Evolutionary conservation across 2,329 filamentous ascomycete genomes (phyloP).

Genomic region (Colletotrichum tropicicola): DNA sequence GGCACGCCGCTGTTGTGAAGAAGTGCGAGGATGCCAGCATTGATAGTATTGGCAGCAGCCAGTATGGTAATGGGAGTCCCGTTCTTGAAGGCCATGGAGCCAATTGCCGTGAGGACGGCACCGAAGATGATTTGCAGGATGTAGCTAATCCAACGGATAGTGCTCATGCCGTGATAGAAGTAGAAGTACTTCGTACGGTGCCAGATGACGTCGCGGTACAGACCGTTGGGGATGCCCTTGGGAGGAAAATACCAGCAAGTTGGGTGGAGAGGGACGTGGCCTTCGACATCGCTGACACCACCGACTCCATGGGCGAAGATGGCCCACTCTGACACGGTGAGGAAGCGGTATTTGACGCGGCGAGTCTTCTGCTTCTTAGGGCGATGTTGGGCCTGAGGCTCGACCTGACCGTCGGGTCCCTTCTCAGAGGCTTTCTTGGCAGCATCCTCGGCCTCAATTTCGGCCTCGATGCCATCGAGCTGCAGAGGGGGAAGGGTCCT

Average conservation of each 20-base stretch:
- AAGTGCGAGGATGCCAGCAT: slow-evolving; percentile 59
- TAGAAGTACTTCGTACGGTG: slow-evolving; percentile 55
- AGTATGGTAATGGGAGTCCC: slow-evolving; percentile 55
- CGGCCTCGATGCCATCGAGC: slow-evolving; percentile 22
- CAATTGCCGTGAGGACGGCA: slow-evolving; percentile 59
- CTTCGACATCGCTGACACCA: slow-evolving; percentile 55
- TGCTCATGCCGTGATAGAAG: slow-evolving; percentile 52
- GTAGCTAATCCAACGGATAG: slow-evolving; percentile 56
- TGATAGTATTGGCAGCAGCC: slow-evolving; percentile 58
- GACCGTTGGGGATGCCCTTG: slow-evolving; percentile 54
- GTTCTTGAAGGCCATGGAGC: slow-evolving; percentile 47
- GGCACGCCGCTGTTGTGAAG: slow-evolving; percentile 64
- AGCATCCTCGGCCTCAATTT: background rate
- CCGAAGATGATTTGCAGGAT: slow-evolving; percentile 58
- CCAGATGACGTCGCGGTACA: slow-evolving; percentile 58
- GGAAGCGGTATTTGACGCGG: slow-evolving; percentile 44
- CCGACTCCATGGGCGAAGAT: slow-evolving; percentile 58
- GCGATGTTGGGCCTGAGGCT: background rate
- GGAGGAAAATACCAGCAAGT: slow-evolving; percentile 55
- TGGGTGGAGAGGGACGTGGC: slow-evolving; percentile 51
- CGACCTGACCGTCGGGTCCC: background rate
- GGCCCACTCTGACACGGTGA: slow-evolving; percentile 54
- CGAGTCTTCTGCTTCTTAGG: slow-evolving; percentile 1
- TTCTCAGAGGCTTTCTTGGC: background rate
- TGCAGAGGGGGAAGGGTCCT: slow-evolving; percentile 23